Conservation (phyloP, 2,329 filamentous ascomycete species). For the Penicillium sp. region DNA sequence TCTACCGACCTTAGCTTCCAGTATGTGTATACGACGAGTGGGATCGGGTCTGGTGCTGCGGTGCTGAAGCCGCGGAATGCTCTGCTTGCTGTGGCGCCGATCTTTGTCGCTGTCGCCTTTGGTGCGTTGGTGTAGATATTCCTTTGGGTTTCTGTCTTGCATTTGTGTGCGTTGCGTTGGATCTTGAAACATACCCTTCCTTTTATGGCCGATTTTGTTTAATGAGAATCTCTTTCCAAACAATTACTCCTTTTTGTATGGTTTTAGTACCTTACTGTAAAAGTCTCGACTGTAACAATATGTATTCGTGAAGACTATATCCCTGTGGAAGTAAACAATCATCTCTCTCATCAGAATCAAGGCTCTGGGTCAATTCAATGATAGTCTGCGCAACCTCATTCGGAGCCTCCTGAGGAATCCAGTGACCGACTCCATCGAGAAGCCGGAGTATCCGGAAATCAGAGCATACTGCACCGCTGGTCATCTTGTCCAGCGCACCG, state of each 20-base stretch:
- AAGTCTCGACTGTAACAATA: not conserved
- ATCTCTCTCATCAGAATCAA: not conserved
- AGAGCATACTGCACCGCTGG: slow-evolving; percentile 43
- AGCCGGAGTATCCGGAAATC: slow-evolving; percentile 51
- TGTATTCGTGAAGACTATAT: not conserved
- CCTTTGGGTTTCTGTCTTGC: slow-evolving; percentile 8
- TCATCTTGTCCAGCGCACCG: slow-evolving; percentile 56
- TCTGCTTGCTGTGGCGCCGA: slow-evolving; percentile 22
- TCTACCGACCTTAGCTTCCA: slow-evolving; percentile 70
- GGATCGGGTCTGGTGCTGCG: slow-evolving; percentile 23
- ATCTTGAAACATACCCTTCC: slow-evolving; percentile 21
- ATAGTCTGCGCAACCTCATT: slow-evolving; percentile 43
- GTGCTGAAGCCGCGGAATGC: slow-evolving; percentile 15
- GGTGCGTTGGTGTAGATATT: slow-evolving; percentile 16
- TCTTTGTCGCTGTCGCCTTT: slow-evolving; percentile 24
- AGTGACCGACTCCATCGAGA: slow-evolving; percentile 61
- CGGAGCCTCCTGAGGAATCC: slow-evolving; percentile 63
- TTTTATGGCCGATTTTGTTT: slow-evolving; percentile 1
- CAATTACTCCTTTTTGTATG: not conserved
- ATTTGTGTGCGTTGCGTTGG: slow-evolving; percentile 16
- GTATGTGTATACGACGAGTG: slow-evolving; percentile 57
- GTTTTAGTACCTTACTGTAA: not conserved
- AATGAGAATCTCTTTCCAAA: not conserved
- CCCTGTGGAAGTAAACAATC: not conserved
- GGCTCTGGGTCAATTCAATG: slow-evolving; percentile 9